Base-by-base conservation (phyloP, 106 monocot genomes). In the Dioscorea dumetorum region DNA sequence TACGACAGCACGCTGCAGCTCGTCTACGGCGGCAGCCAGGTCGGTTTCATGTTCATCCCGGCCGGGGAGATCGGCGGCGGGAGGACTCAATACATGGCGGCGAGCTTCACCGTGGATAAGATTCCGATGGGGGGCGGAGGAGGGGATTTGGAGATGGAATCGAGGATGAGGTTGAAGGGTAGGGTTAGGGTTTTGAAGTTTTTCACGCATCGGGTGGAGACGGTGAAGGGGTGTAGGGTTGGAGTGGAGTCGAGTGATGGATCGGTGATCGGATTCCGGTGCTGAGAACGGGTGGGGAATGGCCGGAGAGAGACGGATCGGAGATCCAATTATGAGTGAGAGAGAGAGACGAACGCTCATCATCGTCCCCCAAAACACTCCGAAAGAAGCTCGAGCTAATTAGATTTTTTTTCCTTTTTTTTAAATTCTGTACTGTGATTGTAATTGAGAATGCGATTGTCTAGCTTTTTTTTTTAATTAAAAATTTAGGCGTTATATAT, bases 151-250 rank as follows among this genome's bases (percentile, higher is more conserved):
- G 85, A 80, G 82, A 74, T 90, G 69, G 82, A 78, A 53, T 75
- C 85, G 62, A 72, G 68, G 80, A 80, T 83, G 80, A 66, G 41
- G 70, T 48, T 90, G 8, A 82, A 72, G 49, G 90, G 90, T 5
- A 77, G 85, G 69, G 82, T 85, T 8, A 77, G 48, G 72, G 80
- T 85, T 12, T 50, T 90, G 67, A 66, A 31, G 52, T 74, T 80
- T 63, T 80, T 90, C 63, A 83, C 74, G 8, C 89, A 90, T 72
- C 77, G 67, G 59, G 85, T 90, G 2, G 82, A 82, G 76, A 72
- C 79, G 31, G 50, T 22, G 20, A 66, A 58, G 41, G 18, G 61
- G 0, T 89, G 89, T 65, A 67, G 63, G 17, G 57, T 89, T 33
- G 74, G 49, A 3, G 80, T 85, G 13, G 67, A 79, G 15, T 18